phyloP scores from a whole-genome alignment of 495 filamentous ascomycete species.

The Neurospora tetraspora region DNA sequence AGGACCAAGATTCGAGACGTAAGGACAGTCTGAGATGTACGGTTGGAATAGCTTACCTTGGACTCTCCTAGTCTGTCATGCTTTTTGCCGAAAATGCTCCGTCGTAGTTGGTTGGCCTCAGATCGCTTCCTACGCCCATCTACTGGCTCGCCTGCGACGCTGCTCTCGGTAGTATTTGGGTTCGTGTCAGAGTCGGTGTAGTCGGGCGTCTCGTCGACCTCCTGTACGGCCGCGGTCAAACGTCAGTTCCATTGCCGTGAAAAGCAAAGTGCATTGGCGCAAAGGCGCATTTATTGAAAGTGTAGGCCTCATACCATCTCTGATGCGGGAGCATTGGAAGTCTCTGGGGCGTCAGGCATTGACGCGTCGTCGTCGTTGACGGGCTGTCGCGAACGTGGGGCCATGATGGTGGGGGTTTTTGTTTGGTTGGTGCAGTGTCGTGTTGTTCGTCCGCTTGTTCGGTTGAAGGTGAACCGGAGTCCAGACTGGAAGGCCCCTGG shows the following conservation, averaged over 20 bases:
- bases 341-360: conserved; percentile 52
- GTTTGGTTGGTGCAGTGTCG: background rate
- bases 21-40: background rate
- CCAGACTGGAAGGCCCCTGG: background rate
- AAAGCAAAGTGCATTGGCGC: background rate
- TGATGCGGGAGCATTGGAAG: conserved; percentile 23
- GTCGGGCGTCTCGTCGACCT: conserved; percentile 71
- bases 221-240: conserved; percentile 29
- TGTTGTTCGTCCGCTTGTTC: conserved; percentile 1
- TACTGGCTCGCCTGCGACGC: conserved; percentile 61
- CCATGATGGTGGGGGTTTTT: conserved; percentile 36
- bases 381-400: conserved; percentile 42
- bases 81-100: conserved; percentile 89
- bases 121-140: conserved; percentile 82
- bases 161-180: conserved; percentile 84
- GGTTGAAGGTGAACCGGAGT: conserved; percentile 1
- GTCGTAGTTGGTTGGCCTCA: conserved; percentile 76
- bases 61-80: conserved; percentile 80
- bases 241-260: conserved; percentile 11
- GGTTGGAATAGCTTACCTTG: conserved; percentile 50
- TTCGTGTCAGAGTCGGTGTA: conserved; percentile 90
- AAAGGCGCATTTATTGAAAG: background rate
- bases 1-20: background rate
- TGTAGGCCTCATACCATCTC: conserved; percentile 35
- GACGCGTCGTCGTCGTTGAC: conserved; percentile 44